Base-by-base conservation (phyloP, 164 flowering plant species). In the Platanus orientalis region DNA sequence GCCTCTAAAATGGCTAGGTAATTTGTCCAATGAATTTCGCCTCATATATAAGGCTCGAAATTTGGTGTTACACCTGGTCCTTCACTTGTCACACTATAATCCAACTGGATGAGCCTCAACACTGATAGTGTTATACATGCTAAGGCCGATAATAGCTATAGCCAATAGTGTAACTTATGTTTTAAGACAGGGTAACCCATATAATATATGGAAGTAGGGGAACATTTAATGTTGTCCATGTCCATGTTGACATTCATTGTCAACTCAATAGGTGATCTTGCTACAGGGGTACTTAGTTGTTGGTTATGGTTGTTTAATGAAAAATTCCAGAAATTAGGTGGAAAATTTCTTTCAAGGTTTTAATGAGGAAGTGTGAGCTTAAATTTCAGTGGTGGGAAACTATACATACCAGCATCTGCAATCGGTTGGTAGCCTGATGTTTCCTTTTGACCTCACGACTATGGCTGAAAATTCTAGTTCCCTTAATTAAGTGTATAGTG, bases 381-480 rank as follows among this genome's bases (percentile, higher is more conserved):
- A 86, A 70, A n/a, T 61, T 72, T 82, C 60, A 90, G 49, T 0
- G 86, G 84, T 6, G 83, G 81, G 66, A 87, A 87, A 58, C 95
- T 94, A 68, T 62, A 73, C 63, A 81, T 79, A 21, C 92, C 92
- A 0, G 79, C 88, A 60, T 83, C 96, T 1, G 93, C 30, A 13
- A 86, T 57, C 11, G 95, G 82, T 96, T 95, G 89, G 97, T 89
- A 28, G 96, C 83, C 68, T 89, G 96, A 63, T 88, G 93, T 54
- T 92, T 90, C 96, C 93, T 88, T 69, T 94, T 93, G 17, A 94
- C 92, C 74, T 91, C 99, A 72, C 81, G 98, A 51, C 97, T 91
- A 49, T 93, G 59, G 81, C 98, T 89, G 80, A 90, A 90, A 9
- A 94, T 90, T 36, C 99, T 60, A 1, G 93, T 69, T 21, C 97